phyloP scores from a whole-genome alignment of 176 grass and related monocot species.

The Urochloa ruziziensis region DNA sequence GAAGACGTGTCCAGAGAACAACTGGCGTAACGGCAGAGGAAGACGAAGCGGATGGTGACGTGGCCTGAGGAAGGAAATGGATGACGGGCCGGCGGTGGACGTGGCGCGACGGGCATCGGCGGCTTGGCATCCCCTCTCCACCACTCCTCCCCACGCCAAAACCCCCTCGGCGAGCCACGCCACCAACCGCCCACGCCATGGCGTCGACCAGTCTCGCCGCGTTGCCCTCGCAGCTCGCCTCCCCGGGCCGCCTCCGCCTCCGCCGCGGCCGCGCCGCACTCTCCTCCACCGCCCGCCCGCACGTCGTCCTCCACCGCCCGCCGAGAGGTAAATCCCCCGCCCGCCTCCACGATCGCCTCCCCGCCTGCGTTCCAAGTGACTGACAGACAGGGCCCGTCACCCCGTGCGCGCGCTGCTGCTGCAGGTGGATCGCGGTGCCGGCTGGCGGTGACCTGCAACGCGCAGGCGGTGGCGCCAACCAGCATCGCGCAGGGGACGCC shows the following conservation, averaged over 20 bases:
- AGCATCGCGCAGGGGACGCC: constrained; percentile 89
- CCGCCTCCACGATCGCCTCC: neutral
- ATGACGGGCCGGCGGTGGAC: constrained; percentile 41
- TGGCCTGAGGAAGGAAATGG: constrained; percentile 2
- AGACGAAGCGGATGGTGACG: neutral
- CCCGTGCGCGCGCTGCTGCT: neutral
- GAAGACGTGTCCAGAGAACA: neutral
- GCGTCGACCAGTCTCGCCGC: constrained; percentile 58
- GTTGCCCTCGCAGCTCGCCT: constrained; percentile 51
- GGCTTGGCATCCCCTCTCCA: constrained; percentile 41
- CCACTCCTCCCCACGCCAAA: constrained; percentile 36
- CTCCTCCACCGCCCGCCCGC: neutral
- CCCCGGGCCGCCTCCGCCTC: constrained; percentile 29
- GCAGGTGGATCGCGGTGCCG: constrained; percentile 45
- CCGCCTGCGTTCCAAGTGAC: neutral
- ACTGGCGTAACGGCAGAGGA: neutral
- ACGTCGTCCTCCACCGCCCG: constrained; percentile 1
- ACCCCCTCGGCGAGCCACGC: neutral
- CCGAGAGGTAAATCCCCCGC: constrained; percentile 30
- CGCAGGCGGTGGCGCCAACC: constrained; percentile 61
- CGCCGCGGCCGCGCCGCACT: constrained; percentile 13
- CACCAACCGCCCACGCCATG: neutral
- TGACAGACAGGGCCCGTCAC: neutral
- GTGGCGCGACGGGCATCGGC: constrained; percentile 83
- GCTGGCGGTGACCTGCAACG: constrained; percentile 61